Evolutionary conservation across 129 eudicot genomes (phyloP).

Genomic region (Flaveria sonorensis): DNA sequence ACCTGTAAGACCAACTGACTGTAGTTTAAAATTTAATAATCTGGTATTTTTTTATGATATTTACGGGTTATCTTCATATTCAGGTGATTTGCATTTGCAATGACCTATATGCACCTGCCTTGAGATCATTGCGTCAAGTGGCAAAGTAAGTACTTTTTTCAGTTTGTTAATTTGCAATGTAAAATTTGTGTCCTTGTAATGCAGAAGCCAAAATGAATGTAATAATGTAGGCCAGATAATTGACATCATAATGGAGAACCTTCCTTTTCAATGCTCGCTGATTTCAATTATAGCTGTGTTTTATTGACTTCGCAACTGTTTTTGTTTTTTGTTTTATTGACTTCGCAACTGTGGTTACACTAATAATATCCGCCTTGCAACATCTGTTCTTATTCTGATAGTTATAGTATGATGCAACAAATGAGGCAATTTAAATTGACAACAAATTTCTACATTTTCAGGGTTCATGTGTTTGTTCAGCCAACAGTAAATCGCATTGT

Average conservation of each 20-base stretch:
- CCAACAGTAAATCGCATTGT: slow-evolving; percentile 90
- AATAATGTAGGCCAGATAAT: slow-evolving; percentile 2
- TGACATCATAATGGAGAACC: slow-evolving; percentile 13
- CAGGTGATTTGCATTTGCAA: slow-evolving; percentile 96
- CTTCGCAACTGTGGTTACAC: slow-evolving; percentile 9
- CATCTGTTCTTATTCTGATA: slow-evolving; percentile 19
- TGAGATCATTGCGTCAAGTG: slow-evolving; percentile 84
- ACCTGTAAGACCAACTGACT: slow-evolving; percentile 60
- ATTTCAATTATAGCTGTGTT: slow-evolving; percentile 10
- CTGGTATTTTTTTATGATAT: neutral
- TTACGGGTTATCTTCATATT: slow-evolving; percentile 29
- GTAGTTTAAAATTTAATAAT: slow-evolving; percentile 15
- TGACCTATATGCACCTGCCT: slow-evolving; percentile 94
- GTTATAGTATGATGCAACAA: slow-evolving; percentile 2
- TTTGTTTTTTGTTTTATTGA: slow-evolving; percentile 7
- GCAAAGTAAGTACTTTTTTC: slow-evolving; percentile 68
- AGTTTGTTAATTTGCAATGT: neutral
- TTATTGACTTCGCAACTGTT: neutral
- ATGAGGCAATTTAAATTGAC: slow-evolving; percentile 15
- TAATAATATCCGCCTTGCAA: neutral
- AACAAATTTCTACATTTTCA: slow-evolving; percentile 35
- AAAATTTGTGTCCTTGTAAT: neutral
- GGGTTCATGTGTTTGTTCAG: slow-evolving; percentile 89
- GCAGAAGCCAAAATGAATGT: neutral
- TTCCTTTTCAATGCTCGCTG: neutral